These are phyloP conservation scores for Populus davidiana DNA, from an alignment of 345 rosid species.

Conservation along the genomic window DNA sequence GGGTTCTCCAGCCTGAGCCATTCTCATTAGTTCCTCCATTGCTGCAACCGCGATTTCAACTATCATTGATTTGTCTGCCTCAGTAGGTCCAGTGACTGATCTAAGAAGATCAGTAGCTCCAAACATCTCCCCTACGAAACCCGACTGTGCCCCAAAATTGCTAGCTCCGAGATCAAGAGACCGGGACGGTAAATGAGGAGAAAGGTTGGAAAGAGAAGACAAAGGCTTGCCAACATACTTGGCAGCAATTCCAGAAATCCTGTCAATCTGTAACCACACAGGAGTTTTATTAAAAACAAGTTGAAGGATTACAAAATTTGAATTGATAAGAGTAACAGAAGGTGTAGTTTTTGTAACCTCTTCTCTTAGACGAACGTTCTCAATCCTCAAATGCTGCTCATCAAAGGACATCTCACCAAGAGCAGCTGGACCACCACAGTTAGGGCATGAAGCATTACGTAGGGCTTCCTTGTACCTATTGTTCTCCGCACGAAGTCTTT, in stretches of 20 bases:
- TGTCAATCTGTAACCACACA: slow-evolving; percentile 53
- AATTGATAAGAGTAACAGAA: background rate
- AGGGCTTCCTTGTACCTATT: slow-evolving; percentile 77
- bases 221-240: slow-evolving; percentile 77
- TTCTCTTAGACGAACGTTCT: slow-evolving; percentile 78
- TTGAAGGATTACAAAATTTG: background rate
- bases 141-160: slow-evolving; percentile 52
- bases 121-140: slow-evolving; percentile 70
- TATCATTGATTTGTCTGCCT: slow-evolving; percentile 84
- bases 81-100: slow-evolving; percentile 56
- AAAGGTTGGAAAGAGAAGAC: slow-evolving; percentile 44
- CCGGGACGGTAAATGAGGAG: slow-evolving; percentile 51
- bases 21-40: slow-evolving; percentile 87
- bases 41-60: slow-evolving; percentile 92
- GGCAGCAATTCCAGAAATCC: slow-evolving; percentile 79
- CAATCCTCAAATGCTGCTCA: slow-evolving; percentile 92
- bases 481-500: slow-evolving; percentile 80
- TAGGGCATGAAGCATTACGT: slow-evolving; percentile 71
- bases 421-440: slow-evolving; percentile 81
- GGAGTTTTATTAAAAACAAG: background rate
- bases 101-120: slow-evolving; percentile 60
- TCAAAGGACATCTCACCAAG: slow-evolving; percentile 95
- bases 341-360: slow-evolving; percentile 44
- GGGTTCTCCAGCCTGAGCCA: slow-evolving; percentile 76
- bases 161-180: slow-evolving; percentile 51